phyloP scores from a whole-genome alignment of 2,329 filamentous ascomycete genomes.

The Elsinoe ampelina region DNA sequence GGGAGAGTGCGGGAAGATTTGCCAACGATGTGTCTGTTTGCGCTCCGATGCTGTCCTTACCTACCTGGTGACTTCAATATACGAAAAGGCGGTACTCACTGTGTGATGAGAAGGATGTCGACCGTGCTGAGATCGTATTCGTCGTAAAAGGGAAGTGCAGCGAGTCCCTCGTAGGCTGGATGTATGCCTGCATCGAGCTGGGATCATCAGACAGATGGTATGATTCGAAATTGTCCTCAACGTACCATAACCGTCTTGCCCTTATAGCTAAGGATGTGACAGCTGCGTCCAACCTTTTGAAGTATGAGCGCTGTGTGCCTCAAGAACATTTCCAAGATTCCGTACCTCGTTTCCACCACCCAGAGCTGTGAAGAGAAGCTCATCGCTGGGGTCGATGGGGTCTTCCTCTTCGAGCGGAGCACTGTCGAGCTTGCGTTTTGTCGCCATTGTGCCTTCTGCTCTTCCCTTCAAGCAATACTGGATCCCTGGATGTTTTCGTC shows the following conservation, averaged over 20 bases:
- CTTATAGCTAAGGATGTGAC: slow-evolving; percentile 98
- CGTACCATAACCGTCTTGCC: slow-evolving; percentile 97
- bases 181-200: slow-evolving; percentile 96
- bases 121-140: slow-evolving; percentile 97
- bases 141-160: slow-evolving; percentile 92
- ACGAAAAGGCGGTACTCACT: slow-evolving; percentile 58
- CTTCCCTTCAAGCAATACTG: no score
- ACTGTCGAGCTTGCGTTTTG: slow-evolving; percentile 72
- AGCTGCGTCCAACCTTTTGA: slow-evolving; percentile 51
- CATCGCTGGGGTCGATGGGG: slow-evolving; percentile 83
- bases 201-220: slow-evolving; percentile 18
- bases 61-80: not conserved
- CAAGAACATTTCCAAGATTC: not conserved
- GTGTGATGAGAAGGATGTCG: slow-evolving; percentile 93
- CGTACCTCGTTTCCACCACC: slow-evolving; percentile 97
- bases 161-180: slow-evolving; percentile 88
- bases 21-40: not conserved
- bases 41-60: not conserved
- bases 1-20: not conserved
- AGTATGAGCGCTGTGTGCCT: no score
- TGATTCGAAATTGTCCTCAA: not conserved
- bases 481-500: not conserved
- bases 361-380: slow-evolving; percentile 86
- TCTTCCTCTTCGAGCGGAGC: slow-evolving; percentile 67
- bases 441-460: slow-evolving; percentile 56